Conservation (phyloP, 2,329 filamentous ascomycete genomes). For the Hymenoscyphus fructigenus region DNA sequence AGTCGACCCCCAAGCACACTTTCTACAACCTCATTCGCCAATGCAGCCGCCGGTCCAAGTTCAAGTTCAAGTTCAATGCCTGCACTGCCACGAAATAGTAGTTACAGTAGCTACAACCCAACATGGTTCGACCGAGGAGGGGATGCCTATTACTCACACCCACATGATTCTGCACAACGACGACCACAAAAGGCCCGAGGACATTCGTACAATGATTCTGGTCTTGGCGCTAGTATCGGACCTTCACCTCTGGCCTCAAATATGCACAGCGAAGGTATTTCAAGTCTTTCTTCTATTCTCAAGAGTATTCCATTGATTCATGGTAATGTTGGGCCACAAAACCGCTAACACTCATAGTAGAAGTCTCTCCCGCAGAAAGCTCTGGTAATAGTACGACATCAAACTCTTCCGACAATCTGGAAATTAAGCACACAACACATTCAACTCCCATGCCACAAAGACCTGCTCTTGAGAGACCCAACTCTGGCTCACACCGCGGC, state of each 20-base stretch:
- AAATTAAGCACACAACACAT: constrained; percentile 21
- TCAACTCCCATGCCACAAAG: constrained; percentile 3
- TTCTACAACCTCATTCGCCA: constrained; percentile 25
- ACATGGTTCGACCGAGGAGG: constrained; percentile 31
- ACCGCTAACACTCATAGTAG: constrained; percentile 22
- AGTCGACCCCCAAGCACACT: constrained; percentile 29
- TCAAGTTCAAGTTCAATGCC: constrained; percentile 17
- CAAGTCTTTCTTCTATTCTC: background rate
- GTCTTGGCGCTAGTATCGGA: constrained; percentile 26
- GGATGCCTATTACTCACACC: constrained; percentile 19
- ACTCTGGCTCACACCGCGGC: constrained; percentile 11
- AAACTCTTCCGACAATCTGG: constrained; percentile 30
- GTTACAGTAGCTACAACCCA: constrained; percentile 32
- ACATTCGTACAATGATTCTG: constrained; percentile 33
- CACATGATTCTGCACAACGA: constrained; percentile 15
- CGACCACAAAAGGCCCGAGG: constrained; percentile 20
- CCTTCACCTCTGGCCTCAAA: constrained; percentile 32
- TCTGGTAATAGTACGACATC: constrained; percentile 30
- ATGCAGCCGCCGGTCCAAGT: constrained; percentile 19
- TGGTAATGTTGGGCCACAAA: background rate
- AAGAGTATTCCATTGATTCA: background rate
- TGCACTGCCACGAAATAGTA: constrained; percentile 26
- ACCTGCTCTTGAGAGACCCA: constrained; percentile 6
- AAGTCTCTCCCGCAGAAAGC: constrained; percentile 29
- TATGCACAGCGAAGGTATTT: constrained; percentile 32